Evolutionary conservation across 78 protist genomes (phyloP), one percentile per base, ranked within the genome.

Genomic region (Protostelium mycophagum): DNA sequence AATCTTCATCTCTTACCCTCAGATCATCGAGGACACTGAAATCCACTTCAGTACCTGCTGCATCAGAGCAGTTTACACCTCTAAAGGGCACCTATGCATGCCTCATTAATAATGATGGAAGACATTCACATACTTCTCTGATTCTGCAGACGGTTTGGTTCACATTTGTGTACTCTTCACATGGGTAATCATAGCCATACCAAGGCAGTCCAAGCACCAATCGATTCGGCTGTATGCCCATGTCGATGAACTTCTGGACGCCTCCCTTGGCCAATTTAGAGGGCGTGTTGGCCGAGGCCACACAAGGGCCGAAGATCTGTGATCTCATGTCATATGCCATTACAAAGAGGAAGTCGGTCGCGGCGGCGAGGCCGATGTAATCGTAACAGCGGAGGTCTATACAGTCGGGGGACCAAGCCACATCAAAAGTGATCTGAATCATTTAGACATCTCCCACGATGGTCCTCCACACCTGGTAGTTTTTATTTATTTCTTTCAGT

Each of bases 241-340:
- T 63, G 35, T 51, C 86, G 1, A 92, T 83, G 87, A 84, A 94
- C n/a, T 88, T 87, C 35, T 31, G 0, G 88, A 92, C 84, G 28
- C 96, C 96, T 29, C 38, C 83, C 0, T 28, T 35, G 28, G 91
- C 88, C 1, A 28, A 35, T 0, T 23, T n/a, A 35, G 83, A 89
- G 34, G 96, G 96, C 1, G 95, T 38, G 51, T 94, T 94, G 0
- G 96, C 95, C 37, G 84, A 63, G n/a, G 96, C 96, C 10, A 87
- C 37, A 36, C 96, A 94, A 9, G 36, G 83, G 34, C 35, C 84
- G 9, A 38, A 28, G 1, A 94, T 85, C 38, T 93, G 90, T 25
- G 87, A 37, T 23, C 88, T 92, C 90, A 88, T 87, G 37, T 94
- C 96, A 36, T 94, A 94, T 63, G 88, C 94, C 96, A 94, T 94